A percentile compares a stretch with the other conserved stretches of the same genome.
Evolutionary conservation across 768 basidiomycete genomes (phyloP).

Genomic region (Agrocybe pediades): DNA sequence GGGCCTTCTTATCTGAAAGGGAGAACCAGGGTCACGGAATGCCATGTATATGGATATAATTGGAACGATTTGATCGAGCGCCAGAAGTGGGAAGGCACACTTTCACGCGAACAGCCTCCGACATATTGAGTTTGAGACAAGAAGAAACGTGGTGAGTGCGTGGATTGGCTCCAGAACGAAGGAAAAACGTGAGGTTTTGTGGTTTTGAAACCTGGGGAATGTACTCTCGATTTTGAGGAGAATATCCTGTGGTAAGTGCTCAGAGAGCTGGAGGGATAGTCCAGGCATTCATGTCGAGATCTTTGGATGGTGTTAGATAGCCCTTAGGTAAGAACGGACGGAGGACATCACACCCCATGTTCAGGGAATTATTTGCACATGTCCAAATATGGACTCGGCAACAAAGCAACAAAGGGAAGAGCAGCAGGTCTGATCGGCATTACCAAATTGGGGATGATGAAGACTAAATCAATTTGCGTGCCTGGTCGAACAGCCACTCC

Average conservation of each 20-base stretch:
- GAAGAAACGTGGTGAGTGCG: conserved; percentile 26
- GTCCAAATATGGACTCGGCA: conserved; percentile 11
- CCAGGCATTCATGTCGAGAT: background rate
- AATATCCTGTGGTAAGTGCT: too few relatives aligned
- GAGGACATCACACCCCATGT: too few relatives aligned
- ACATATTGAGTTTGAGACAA: conserved; percentile 29
- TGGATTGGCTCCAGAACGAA: conserved; percentile 20
- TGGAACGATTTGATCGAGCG: conserved; percentile 30
- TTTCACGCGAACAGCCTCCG: conserved; percentile 37
- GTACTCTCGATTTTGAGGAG: too few relatives aligned
- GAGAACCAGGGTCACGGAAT: conserved; percentile 29
- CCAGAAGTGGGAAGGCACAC: conserved; percentile 30
- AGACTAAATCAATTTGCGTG: conserved; percentile 20
- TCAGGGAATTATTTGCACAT: conserved; percentile 8
- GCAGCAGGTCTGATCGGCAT: conserved; percentile 13
- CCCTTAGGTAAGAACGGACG: conserved; percentile 6
- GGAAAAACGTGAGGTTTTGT: background rate
- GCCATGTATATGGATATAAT: conserved; percentile 28
- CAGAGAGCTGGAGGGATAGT: background rate
- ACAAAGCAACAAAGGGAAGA: conserved; percentile 15
- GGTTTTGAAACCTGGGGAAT: background rate
- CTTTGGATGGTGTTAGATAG: background rate
- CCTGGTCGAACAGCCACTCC: conserved; percentile 34
- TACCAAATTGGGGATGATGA: conserved; percentile 23
- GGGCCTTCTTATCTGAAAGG: conserved; percentile 31